These are phyloP conservation scores for Persicaria maculosa DNA, from an alignment of 148 eudicot genomes.

Conservation along the genomic window DNA sequence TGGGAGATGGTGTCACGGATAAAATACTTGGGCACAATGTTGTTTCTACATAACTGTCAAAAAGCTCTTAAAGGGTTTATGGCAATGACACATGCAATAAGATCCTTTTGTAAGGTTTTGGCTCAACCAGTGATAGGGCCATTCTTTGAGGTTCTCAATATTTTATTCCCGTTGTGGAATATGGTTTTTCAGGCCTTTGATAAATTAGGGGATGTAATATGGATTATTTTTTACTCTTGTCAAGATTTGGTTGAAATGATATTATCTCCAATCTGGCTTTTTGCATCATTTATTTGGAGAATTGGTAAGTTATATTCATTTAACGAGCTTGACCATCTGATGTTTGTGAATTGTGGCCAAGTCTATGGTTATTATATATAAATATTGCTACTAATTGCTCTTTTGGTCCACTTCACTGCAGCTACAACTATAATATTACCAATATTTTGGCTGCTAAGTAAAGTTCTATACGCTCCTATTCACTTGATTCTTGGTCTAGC, in stretches of 20 bases:
- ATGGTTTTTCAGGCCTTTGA: constrained; percentile 25
- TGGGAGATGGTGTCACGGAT: constrained; percentile 88
- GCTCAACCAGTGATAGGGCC: constrained; percentile 69
- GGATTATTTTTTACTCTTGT: constrained; percentile 34
- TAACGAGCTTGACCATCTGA: background rate
- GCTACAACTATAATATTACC: constrained; percentile 37
- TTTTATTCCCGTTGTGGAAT: constrained; percentile 56
- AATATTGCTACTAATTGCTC: background rate
- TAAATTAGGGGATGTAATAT: constrained; percentile 7
- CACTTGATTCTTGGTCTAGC: constrained; percentile 36
- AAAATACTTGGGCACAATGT: constrained; percentile 80
- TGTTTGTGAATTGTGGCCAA: background rate
- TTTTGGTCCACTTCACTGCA: constrained; percentile 18
- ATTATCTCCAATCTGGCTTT: constrained; percentile 54
- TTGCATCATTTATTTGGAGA: constrained; percentile 34
- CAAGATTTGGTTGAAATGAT: constrained; percentile 37
- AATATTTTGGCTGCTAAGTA: constrained; percentile 38
- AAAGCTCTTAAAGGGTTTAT: constrained; percentile 69
- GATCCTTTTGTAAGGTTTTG: constrained; percentile 41
- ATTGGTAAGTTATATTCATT: constrained; percentile 40
- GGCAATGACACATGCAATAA: constrained; percentile 39
- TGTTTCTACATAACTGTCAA: constrained; percentile 77
- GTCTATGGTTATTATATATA: background rate
- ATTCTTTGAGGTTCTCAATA: constrained; percentile 35
- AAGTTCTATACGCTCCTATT: constrained; percentile 44